phyloP scores from a whole-genome alignment of 148 eudicot genomes.

The Tetragonia tetragonoides region DNA sequence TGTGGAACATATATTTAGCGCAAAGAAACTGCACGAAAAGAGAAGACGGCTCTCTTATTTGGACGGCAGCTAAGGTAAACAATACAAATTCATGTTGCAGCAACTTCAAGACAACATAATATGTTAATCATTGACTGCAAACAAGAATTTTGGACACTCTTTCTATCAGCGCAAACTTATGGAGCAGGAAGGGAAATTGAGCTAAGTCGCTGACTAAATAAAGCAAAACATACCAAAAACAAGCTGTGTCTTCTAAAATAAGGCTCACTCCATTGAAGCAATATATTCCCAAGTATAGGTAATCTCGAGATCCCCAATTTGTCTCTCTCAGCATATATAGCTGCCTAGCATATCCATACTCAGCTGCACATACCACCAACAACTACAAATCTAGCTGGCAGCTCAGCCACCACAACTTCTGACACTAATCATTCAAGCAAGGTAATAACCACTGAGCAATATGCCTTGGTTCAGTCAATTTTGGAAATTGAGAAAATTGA shows the following conservation, averaged over 20 bases:
- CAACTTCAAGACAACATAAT: not conserved
- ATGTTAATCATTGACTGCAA: no score
- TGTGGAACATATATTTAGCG: no score
- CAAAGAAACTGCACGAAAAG: not conserved
- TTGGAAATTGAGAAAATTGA: not conserved
- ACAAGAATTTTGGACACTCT: no score
- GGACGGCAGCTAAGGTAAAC: no score
- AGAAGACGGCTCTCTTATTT: not conserved
- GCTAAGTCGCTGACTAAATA: not conserved
- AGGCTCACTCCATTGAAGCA: not conserved
- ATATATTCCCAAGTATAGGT: not conserved
- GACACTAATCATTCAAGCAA: conserved; percentile 9
- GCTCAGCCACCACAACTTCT: not conserved
- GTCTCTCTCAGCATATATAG: not conserved
- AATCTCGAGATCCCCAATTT: not conserved
- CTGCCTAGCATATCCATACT: not conserved
- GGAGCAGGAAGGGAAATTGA: not conserved
- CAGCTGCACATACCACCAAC: not conserved
- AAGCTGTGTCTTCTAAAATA: not conserved
- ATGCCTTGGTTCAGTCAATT: not conserved
- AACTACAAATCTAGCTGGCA: conserved; percentile 6
- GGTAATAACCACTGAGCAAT: not conserved
- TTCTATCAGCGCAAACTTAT: not conserved
- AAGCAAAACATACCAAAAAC: not conserved
- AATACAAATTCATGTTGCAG: not conserved